Evolutionary conservation across 768 basidiomycete genomes (phyloP).

Genomic region (Gymnopilus junonius): DNA sequence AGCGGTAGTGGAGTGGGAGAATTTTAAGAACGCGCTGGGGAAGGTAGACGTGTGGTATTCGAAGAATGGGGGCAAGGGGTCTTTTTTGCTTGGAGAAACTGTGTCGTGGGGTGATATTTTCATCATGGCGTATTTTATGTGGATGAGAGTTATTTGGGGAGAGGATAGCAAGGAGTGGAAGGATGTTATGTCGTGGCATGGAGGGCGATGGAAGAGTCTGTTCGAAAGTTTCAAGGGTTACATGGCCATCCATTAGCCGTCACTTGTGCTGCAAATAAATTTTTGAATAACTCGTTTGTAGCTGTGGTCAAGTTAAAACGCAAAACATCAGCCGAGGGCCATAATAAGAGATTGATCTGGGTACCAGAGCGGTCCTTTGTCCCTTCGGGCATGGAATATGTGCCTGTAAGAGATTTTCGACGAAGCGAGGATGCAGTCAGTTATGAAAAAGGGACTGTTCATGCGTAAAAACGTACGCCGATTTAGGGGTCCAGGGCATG

Average conservation of each 20-base stretch:
- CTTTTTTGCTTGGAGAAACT: neutral
- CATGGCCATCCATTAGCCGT: neutral
- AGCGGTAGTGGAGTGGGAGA: neutral
- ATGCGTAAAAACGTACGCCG: no score
- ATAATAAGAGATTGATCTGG: no score
- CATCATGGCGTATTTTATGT: neutral
- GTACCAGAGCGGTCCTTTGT: no score
- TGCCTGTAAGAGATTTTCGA: no score
- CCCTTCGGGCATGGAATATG: no score
- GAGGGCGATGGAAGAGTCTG: constrained; percentile 25
- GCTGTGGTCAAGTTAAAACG: no score
- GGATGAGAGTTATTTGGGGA: neutral
- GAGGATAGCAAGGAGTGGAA: neutral
- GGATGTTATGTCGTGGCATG: constrained; percentile 3
- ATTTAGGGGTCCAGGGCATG: no score
- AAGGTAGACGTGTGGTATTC: neutral
- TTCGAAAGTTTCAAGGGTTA: neutral
- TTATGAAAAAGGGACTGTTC: no score
- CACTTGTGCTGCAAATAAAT: no score
- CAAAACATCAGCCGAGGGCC: no score
- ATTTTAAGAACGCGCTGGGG: neutral
- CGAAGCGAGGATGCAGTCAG: no score
- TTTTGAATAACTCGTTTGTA: no score
- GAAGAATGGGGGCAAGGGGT: neutral
- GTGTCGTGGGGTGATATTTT: neutral